These are phyloP conservation scores for Phytophthora pistaciae DNA, from an alignment of 352 stramenopile genomes.

Conservation along the genomic window DNA sequence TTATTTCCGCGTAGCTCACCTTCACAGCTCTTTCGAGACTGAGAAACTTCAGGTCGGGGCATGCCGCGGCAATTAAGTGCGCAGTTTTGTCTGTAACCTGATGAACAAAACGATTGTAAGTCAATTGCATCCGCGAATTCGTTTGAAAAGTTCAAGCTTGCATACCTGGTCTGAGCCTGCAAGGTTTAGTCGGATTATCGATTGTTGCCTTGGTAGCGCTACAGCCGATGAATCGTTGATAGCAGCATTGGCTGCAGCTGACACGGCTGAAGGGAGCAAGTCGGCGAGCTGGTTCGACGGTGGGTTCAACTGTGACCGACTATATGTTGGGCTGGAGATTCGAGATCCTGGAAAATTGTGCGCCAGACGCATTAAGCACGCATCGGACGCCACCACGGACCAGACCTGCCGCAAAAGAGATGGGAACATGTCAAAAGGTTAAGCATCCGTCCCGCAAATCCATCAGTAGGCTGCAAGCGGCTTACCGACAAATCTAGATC, in stretches of 20 bases:
- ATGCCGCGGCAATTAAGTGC: constrained; percentile 38
- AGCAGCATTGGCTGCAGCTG: constrained; percentile 6
- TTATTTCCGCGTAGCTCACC: constrained; percentile 23
- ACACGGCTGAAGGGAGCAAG: constrained; percentile 31
- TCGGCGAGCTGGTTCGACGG: constrained; percentile 56
- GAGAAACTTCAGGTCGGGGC: constrained; percentile 50
- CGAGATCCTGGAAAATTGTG: not conserved
- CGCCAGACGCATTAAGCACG: constrained; percentile 57
- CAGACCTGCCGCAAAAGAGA: constrained; percentile 47
- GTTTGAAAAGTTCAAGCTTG: not conserved
- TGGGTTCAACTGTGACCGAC: not conserved
- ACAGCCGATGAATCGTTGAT: not conserved
- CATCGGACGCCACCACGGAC: constrained; percentile 72
- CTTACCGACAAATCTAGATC: constrained; percentile 74
- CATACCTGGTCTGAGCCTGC: constrained; percentile 60
- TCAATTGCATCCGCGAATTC: not conserved
- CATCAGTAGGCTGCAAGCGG: no score
- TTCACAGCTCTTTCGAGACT: constrained; percentile 53
- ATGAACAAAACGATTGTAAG: not conserved
- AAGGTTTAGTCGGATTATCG: constrained; percentile 61
- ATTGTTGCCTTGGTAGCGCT: constrained; percentile 7
- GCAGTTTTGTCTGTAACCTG: constrained; percentile 62
- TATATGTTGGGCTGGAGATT: constrained; percentile 11
- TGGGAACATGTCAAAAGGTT: not conserved
- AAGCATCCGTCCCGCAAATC: no score